phyloP scores from a whole-genome alignment of 306 rosid genomes.

The Ziziphus jujuba region DNA sequence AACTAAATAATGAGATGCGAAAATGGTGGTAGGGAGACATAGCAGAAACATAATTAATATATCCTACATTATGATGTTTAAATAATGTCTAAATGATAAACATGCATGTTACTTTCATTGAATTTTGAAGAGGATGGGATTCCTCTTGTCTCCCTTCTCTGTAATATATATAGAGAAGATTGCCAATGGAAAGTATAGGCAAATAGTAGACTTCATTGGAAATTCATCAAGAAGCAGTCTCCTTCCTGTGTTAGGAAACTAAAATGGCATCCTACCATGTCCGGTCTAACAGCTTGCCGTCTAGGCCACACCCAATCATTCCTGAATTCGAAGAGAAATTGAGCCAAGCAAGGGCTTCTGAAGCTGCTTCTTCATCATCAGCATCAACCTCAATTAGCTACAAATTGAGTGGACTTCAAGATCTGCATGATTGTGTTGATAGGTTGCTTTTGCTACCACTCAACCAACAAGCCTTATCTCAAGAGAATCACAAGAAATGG shows the following conservation, averaged over 20 bases:
- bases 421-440: conserved; percentile 39
- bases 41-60: neutral
- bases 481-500: conserved; percentile 24
- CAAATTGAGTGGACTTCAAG: conserved; percentile 36
- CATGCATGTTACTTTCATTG: neutral
- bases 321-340: conserved; percentile 25
- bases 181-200: neutral
- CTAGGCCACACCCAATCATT: conserved; percentile 39
- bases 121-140: conserved; percentile 1
- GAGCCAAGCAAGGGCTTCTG: conserved; percentile 24
- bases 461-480: conserved; percentile 30
- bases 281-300: conserved; percentile 42
- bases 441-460: conserved; percentile 34
- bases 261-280: conserved; percentile 34
- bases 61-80: neutral
- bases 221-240: conserved; percentile 12
- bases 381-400: conserved; percentile 23
- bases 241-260: neutral
- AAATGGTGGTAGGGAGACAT: neutral
- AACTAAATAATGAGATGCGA: neutral
- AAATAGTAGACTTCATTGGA: conserved; percentile 3
- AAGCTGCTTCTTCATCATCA: conserved; percentile 20
- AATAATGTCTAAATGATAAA: too few relatives aligned
- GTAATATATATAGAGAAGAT: conserved; percentile 1
- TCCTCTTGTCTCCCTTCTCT: neutral